These are phyloP conservation scores for Penicillium cataractarum DNA, from an alignment of 495 filamentous ascomycete genomes.

Conservation along the genomic window DNA sequence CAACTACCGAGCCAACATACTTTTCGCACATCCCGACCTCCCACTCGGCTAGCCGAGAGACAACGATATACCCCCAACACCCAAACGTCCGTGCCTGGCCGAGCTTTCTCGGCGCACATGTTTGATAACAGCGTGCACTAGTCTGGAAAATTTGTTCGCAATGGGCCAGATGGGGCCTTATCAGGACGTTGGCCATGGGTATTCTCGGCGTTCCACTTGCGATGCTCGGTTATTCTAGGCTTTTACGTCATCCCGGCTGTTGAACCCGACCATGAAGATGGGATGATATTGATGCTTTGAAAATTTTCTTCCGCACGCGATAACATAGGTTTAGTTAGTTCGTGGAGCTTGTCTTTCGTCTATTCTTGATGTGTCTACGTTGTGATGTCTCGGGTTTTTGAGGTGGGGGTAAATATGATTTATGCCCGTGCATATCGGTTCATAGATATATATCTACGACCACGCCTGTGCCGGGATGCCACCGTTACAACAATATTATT, in stretches of 20 bases:
- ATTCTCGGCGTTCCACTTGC: slow-evolving; percentile 15
- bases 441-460: not conserved
- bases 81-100: not conserved
- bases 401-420: not conserved
- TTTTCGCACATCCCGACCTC: not conserved
- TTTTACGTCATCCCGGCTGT: slow-evolving; percentile 18
- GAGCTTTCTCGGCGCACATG: slow-evolving; percentile 3
- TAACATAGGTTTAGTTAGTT: not conserved
- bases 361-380: not conserved
- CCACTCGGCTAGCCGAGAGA: slow-evolving; percentile 7
- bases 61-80: not conserved
- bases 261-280: not conserved
- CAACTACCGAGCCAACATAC: not conserved
- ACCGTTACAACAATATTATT: too few species aligned
- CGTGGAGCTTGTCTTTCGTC: not conserved
- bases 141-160: slow-evolving; percentile 9
- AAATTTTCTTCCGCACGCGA: not conserved
- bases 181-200: slow-evolving; percentile 8
- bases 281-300: not conserved
- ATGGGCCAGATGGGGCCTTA: slow-evolving; percentile 4
- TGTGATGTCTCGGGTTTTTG: not conserved
- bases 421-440: not conserved
- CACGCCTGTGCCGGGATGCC: too few species aligned
- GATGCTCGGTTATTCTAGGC: slow-evolving; percentile 24
- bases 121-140: not conserved